phyloP scores from a whole-genome alignment of 78 protist species.

The Dictyostelium capitatum region DNA sequence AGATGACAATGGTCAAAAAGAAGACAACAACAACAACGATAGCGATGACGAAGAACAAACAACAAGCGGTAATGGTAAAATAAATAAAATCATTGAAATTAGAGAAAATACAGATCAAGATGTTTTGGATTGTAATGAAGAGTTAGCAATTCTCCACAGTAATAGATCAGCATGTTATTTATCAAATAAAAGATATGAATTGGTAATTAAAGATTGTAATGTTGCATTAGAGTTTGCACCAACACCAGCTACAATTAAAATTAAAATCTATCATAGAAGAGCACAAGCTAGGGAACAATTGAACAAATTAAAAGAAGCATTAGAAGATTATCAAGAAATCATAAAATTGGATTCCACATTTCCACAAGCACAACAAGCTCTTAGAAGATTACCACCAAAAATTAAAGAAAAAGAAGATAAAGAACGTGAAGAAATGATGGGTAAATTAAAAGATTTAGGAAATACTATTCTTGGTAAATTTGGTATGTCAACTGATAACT shows the following conservation, averaged over 20 bases:
- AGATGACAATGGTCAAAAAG: neutral
- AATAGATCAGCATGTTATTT: conserved; percentile 72
- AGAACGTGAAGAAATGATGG: conserved; percentile 87
- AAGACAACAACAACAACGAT: neutral
- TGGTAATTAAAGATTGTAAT: conserved; percentile 47
- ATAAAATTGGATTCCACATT: conserved; percentile 6
- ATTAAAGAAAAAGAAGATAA: conserved; percentile 59
- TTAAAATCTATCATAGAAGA: conserved; percentile 48
- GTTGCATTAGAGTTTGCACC: conserved; percentile 52
- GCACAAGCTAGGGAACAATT: conserved; percentile 76
- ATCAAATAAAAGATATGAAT: conserved; percentile 23
- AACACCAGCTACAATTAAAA: neutral
- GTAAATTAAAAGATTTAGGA: conserved; percentile 95
- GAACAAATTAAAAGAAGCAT: conserved; percentile 45
- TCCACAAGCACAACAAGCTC: conserved; percentile 30
- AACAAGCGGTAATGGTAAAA: neutral
- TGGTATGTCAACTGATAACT: conserved; percentile 94
- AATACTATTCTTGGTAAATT: conserved; percentile 92
- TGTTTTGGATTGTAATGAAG: conserved; percentile 38
- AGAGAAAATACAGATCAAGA: conserved; percentile 45
- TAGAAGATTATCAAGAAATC: conserved; percentile 47
- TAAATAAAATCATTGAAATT: conserved; percentile 71
- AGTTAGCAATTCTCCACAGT: conserved; percentile 46
- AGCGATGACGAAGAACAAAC: neutral
- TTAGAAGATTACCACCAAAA: conserved; percentile 49